phyloP scores from a whole-genome alignment of 768 basidiomycete species.

The Termitomyces sp. region DNA sequence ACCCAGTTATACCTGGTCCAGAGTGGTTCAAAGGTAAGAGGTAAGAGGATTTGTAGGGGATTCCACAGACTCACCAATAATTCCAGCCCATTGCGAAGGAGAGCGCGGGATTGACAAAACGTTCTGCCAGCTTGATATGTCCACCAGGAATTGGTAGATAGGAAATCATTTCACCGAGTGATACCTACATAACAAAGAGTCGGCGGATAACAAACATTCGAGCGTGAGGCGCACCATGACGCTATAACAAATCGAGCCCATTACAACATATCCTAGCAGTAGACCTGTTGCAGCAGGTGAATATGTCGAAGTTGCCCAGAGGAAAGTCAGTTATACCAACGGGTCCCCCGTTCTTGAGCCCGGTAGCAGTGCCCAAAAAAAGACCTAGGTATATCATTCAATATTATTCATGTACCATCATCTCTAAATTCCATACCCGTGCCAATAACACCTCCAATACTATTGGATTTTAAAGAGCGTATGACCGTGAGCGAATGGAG shows the following conservation, averaged over 20 bases:
- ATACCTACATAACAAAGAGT: constrained; percentile 35
- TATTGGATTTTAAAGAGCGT: constrained; percentile 15
- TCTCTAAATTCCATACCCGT: constrained; percentile 38
- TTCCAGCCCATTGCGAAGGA: constrained; percentile 56
- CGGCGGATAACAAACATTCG: background rate
- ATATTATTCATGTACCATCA: background rate
- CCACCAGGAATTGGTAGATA: constrained; percentile 76
- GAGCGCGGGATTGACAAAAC: constrained; percentile 74
- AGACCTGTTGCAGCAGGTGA: constrained; percentile 33
- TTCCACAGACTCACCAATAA: constrained; percentile 28
- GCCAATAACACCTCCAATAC: constrained; percentile 58
- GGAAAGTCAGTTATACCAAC: constrained; percentile 34
- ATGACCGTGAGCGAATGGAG: background rate
- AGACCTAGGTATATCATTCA: constrained; percentile 9
- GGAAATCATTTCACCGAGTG: constrained; percentile 71
- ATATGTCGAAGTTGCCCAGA: background rate
- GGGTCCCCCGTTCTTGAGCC: constrained; percentile 56
- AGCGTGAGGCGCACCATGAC: constrained; percentile 50
- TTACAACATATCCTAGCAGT: constrained; percentile 58
- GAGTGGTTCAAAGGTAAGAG: background rate
- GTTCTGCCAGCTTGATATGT: constrained; percentile 76
- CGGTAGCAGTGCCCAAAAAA: constrained; percentile 59
- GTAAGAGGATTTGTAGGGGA: background rate
- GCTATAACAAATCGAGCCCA: constrained; percentile 65
- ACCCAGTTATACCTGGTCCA: constrained; percentile 50